A percentile compares a stretch with the other conserved stretches of the same genome.
Evolutionary conservation across 352 stramenopile species (phyloP).

Genomic region (Phytopythium boreale): DNA sequence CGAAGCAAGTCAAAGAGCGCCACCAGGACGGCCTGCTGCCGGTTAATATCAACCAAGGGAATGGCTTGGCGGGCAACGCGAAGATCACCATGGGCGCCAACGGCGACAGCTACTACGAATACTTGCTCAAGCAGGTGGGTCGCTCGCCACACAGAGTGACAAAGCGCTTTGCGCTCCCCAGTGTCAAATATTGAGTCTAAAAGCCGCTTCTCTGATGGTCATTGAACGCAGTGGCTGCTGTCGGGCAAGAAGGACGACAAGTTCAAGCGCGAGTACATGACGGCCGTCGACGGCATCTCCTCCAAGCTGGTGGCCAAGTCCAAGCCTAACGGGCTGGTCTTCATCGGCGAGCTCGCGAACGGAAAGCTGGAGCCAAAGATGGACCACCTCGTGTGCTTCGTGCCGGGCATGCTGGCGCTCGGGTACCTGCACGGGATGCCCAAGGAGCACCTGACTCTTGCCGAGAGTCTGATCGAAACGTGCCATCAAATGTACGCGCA

Average conservation of each 20-base stretch:
- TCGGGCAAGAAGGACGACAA: constrained; percentile 74
- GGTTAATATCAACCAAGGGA: constrained; percentile 41
- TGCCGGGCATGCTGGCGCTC: constrained; percentile 85
- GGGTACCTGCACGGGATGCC: constrained; percentile 73
- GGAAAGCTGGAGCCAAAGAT: constrained; percentile 62
- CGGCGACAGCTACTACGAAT: constrained; percentile 86
- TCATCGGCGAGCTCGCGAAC: constrained; percentile 67
- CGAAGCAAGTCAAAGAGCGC: constrained; percentile 44
- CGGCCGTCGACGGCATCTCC: constrained; percentile 59
- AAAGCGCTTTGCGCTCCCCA: too few species aligned
- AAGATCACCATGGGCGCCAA: constrained; percentile 74
- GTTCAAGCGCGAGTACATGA: constrained; percentile 65
- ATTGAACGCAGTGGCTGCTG: constrained; percentile 49
- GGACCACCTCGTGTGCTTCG: constrained; percentile 91
- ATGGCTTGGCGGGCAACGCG: constrained; percentile 33
- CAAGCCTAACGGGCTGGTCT: constrained; percentile 54
- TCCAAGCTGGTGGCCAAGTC: constrained; percentile 49
- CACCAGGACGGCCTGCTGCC: constrained; percentile 56
- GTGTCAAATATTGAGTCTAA: not conserved
- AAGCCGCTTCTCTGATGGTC: not conserved
- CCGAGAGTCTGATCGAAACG: constrained; percentile 73
- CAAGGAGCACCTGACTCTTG: constrained; percentile 60
- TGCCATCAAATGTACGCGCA: constrained; percentile 88
- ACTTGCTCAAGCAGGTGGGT: constrained; percentile 76
- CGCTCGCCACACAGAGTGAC: not conserved